Conservation (phyloP, 208 protist genomes). For the Acanthamoeba lenticulata region DNA sequence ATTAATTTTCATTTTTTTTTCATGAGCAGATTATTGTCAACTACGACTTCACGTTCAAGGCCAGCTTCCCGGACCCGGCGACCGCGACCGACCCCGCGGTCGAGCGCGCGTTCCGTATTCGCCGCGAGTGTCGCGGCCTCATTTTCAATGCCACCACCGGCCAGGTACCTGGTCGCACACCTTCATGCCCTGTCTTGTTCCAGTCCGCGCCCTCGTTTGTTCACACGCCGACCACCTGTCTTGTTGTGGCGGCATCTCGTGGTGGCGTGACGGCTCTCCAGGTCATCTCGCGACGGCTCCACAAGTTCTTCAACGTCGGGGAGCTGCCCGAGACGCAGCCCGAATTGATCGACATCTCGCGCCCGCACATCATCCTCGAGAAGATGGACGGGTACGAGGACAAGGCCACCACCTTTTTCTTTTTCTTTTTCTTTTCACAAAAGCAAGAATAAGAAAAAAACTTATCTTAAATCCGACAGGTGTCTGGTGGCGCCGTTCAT, state of each 20-base stretch:
- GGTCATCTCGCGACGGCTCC: conserved; percentile 13
- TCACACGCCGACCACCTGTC: too few species aligned
- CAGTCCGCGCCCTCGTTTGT: too few species aligned
- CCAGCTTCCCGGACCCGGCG: conserved; percentile 39
- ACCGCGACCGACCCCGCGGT: neutral
- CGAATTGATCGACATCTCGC: conserved; percentile 14
- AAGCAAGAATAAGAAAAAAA: neutral
- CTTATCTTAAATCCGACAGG: neutral
- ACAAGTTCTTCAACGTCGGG: conserved; percentile 66
- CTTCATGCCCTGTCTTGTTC: too few species aligned
- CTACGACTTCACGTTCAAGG: conserved; percentile 61
- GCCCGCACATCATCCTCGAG: conserved; percentile 53
- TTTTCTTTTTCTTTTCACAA: neutral
- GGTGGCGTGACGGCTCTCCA: too few species aligned
- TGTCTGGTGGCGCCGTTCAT: conserved; percentile 47
- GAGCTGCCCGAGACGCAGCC: conserved; percentile 51
- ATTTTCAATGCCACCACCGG: conserved; percentile 12
- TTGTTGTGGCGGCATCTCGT: too few species aligned
- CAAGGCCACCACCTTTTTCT: too few species aligned
- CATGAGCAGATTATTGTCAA: conserved; percentile 52
- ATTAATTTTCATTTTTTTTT: neutral
- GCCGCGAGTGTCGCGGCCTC: conserved; percentile 38
- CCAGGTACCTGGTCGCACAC: neutral
- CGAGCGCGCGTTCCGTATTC: neutral
- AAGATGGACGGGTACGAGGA: conserved; percentile 47